Percentiles rank a stretch among this genome's conserved stretches.
phyloP scores from a whole-genome alignment of 495 filamentous ascomycete species.

The Penicillium paxilli region DNA sequence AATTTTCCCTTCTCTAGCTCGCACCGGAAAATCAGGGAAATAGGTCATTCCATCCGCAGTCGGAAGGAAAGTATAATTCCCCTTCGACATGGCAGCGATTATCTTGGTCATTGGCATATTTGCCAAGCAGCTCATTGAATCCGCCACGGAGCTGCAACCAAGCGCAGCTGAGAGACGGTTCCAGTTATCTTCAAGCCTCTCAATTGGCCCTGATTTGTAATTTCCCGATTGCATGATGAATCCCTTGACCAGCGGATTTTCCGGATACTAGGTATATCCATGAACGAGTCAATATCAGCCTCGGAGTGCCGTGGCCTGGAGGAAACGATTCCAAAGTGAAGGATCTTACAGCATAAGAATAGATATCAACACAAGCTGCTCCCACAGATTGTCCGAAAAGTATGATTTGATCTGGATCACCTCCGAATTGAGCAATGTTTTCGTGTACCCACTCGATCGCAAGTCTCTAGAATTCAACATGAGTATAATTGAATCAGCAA shows the following conservation, averaged over 20 bases:
- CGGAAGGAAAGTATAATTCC: slow-evolving; percentile 10
- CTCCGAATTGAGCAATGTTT: slow-evolving; percentile 39
- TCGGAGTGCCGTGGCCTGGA: too few species aligned
- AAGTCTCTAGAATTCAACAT: slow-evolving; percentile 16
- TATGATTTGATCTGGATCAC: slow-evolving; percentile 35
- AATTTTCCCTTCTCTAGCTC: neutral
- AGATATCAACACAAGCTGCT: slow-evolving; percentile 26
- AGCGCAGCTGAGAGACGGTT: neutral
- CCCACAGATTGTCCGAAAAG: slow-evolving; percentile 37
- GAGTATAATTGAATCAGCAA: neutral
- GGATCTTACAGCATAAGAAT: slow-evolving; percentile 24
- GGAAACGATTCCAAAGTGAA: neutral
- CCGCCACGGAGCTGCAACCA: neutral
- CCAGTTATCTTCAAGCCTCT: neutral
- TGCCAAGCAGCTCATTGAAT: slow-evolving; percentile 2
- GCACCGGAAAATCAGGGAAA: slow-evolving; percentile 9
- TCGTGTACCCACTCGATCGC: slow-evolving; percentile 37
- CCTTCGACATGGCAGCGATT: neutral
- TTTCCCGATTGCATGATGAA: slow-evolving; percentile 52
- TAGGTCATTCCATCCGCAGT: slow-evolving; percentile 5
- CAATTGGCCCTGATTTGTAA: neutral
- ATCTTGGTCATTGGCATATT: slow-evolving; percentile 1
- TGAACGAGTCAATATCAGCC: too few species aligned
- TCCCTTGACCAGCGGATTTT: slow-evolving; percentile 35
- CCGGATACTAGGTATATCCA: slow-evolving; percentile 14